Conservation (phyloP, 495 filamentous ascomycete species). For the Pyrenula massariospora region DNA sequence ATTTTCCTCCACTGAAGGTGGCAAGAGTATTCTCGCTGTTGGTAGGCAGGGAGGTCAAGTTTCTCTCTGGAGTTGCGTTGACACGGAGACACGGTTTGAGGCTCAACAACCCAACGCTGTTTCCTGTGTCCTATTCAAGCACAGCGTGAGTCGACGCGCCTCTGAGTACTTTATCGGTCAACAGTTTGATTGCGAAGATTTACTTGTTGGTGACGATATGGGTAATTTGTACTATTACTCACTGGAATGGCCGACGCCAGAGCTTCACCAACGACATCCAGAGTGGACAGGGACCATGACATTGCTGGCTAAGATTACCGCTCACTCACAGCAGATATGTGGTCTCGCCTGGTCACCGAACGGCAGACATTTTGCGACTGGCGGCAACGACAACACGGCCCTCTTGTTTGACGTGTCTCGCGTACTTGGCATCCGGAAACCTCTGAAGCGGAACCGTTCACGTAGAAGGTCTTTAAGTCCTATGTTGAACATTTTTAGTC, state of each 20-base stretch:
- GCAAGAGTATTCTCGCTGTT: constrained; percentile 72
- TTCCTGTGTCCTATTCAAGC: constrained; percentile 65
- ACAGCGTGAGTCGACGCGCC: constrained; percentile 25
- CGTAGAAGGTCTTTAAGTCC: neutral
- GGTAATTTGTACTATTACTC: constrained; percentile 81
- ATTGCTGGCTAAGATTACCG: constrained; percentile 60
- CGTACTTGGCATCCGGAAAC: neutral
- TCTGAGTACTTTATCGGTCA: constrained; percentile 24
- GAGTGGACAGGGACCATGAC: constrained; percentile 71
- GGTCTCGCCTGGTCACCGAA: constrained; percentile 79
- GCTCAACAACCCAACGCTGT: constrained; percentile 56
- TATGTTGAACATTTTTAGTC: neutral
- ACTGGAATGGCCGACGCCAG: constrained; percentile 64
- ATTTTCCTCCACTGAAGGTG: constrained; percentile 73
- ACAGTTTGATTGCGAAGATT: constrained; percentile 49
- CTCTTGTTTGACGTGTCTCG: constrained; percentile 60
- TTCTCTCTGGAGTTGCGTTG: constrained; percentile 46
- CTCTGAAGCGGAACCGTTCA: neutral
- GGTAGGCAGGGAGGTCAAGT: constrained; percentile 62
- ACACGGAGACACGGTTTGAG: constrained; percentile 58
- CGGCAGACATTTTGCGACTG: constrained; percentile 68
- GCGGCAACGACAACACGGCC: constrained; percentile 86
- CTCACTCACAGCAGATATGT: constrained; percentile 86
- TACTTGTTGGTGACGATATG: constrained; percentile 80
- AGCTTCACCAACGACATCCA: constrained; percentile 24